Evolutionary conservation across 345 rosid genomes (phyloP).

Genomic region (Gossypium sturtianum): DNA sequence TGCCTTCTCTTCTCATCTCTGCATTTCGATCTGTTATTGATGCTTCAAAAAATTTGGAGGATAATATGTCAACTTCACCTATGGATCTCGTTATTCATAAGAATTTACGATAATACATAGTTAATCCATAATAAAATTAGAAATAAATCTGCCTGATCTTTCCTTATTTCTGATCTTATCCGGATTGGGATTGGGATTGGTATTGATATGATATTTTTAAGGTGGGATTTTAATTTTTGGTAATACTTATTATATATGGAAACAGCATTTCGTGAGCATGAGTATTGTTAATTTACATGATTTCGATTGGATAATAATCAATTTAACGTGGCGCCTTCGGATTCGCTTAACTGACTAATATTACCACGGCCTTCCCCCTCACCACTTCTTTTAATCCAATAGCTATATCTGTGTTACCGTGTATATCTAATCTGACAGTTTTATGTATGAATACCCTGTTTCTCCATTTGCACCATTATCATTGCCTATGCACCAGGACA

Average conservation of each 20-base stretch:
- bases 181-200: background rate
- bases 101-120: background rate
- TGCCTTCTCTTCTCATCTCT: background rate
- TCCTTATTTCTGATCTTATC: background rate
- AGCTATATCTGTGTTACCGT: too few relatives aligned
- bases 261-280: background rate
- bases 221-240: background rate
- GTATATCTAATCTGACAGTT: too few relatives aligned
- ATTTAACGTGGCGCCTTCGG: background rate
- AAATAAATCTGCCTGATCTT: background rate
- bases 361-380: background rate
- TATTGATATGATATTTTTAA: background rate
- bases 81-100: background rate
- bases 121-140: background rate
- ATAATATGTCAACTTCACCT: background rate
- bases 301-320: background rate
- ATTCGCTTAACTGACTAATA: background rate
- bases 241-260: too few relatives aligned
- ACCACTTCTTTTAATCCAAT: too few relatives aligned
- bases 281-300: background rate
- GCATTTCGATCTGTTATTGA: background rate
- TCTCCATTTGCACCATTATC: too few relatives aligned
- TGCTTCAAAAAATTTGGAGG: background rate
- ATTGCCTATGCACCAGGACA: too few relatives aligned
- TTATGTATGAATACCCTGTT: too few relatives aligned